Evolutionary conservation across 805 yeast genomes (phyloP).

Genomic region (Kodamaea leandrae): DNA sequence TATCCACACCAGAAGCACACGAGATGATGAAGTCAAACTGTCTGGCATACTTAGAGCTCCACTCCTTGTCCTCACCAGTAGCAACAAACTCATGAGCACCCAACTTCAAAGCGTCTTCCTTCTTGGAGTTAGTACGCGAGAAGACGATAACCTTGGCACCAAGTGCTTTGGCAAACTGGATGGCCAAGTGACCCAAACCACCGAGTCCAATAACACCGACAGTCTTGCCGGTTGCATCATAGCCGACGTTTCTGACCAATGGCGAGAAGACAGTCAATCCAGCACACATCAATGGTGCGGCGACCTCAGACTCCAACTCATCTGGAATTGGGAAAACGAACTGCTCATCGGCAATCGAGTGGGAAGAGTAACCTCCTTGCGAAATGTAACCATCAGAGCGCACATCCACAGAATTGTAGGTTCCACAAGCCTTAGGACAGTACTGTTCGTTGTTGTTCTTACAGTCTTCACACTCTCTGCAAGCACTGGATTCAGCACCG

Average conservation of each 20-base stretch:
- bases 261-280: conserved; percentile 57
- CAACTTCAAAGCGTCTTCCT: conserved; percentile 48
- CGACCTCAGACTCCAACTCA: conserved; percentile 35
- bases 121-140: conserved; percentile 50
- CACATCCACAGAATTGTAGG: conserved; percentile 48
- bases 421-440: conserved; percentile 49
- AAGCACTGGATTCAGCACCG: conserved; percentile 66
- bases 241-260: conserved; percentile 41
- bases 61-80: conserved; percentile 38
- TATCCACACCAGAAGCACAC: conserved; percentile 41
- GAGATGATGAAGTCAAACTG: conserved; percentile 47
- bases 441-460: conserved; percentile 37
- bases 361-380: conserved; percentile 52
- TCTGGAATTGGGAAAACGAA: conserved; percentile 52
- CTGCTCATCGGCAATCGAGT: conserved; percentile 41
- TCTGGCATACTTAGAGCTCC: conserved; percentile 24
- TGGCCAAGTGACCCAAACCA: conserved; percentile 66
- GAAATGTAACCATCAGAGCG: conserved; percentile 26
- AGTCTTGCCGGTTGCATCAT: conserved; percentile 32
- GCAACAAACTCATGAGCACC: conserved; percentile 58
- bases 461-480: conserved; percentile 60
- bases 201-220: conserved; percentile 67
- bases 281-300: conserved; percentile 57
- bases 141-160: conserved; percentile 64
- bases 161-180: conserved; percentile 56